A percentile compares a stretch with the other conserved stretches of the same genome.
Evolutionary conservation across 116 monocot genomes (phyloP).

Genomic region (Posidonia oceanica): DNA sequence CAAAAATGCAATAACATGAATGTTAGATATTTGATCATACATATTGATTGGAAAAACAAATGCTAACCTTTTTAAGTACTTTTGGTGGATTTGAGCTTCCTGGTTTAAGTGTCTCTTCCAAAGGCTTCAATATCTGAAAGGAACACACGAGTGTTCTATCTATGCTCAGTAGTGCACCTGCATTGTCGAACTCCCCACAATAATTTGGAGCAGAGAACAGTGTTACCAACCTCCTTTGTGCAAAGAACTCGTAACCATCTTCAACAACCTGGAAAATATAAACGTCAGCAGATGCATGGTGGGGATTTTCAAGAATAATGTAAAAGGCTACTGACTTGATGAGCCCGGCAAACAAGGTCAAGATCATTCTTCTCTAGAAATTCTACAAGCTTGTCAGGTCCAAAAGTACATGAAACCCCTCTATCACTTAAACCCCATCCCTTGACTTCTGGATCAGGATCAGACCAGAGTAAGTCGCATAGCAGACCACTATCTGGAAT

Average conservation of each 20-base stretch:
- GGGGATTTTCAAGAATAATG: not conserved
- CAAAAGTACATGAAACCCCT: conserved; percentile 20
- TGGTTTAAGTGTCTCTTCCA: not conserved
- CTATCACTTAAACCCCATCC: conserved; percentile 22
- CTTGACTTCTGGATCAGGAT: conserved; percentile 7
- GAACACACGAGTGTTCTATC: conserved; percentile 16
- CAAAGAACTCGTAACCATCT: conserved; percentile 33
- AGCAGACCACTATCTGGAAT: conserved; percentile 23
- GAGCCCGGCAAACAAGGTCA: conserved; percentile 22
- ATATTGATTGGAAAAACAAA: conserved; percentile 8
- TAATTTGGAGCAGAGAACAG: conserved; percentile 28
- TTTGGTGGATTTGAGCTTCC: conserved; percentile 3
- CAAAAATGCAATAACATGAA: not conserved
- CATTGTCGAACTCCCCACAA: conserved; percentile 30
- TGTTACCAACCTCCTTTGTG: conserved; percentile 16
- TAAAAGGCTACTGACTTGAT: conserved; percentile 13
- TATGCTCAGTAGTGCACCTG: conserved; percentile 17
- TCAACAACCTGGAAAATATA: conserved; percentile 20
- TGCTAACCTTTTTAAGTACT: conserved; percentile 6
- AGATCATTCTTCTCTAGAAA: conserved; percentile 20
- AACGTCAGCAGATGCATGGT: not conserved
- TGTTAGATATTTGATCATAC: not conserved
- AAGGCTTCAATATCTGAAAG: conserved; percentile 21
- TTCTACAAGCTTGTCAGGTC: conserved; percentile 15
- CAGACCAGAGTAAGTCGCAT: conserved; percentile 29